phyloP scores from a whole-genome alignment of 2,329 filamentous ascomycete species.

The Aspergillus fumigatiaffinis region DNA sequence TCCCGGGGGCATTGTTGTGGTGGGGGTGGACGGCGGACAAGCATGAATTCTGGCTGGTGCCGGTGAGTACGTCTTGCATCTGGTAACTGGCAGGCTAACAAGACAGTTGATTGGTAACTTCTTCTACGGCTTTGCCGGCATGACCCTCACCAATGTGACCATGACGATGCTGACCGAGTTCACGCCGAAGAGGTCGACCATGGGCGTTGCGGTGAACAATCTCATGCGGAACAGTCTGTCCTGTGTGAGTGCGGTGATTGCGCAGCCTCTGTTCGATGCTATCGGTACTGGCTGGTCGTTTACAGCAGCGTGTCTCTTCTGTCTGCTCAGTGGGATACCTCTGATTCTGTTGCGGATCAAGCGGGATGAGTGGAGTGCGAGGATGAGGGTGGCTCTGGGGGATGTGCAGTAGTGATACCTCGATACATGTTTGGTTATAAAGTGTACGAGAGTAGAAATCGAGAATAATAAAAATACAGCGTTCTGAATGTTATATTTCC shows the following conservation, averaged over 20 bases:
- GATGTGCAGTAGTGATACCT: not conserved
- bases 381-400: not conserved
- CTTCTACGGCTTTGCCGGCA: slow-evolving; percentile 34
- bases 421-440: too few species aligned
- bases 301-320: slow-evolving; percentile 18
- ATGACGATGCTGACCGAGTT: slow-evolving; percentile 44
- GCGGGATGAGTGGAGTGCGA: slow-evolving; percentile 1
- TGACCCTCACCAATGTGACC: slow-evolving; percentile 34
- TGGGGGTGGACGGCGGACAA: slow-evolving; percentile 38
- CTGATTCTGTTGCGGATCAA: slow-evolving; percentile 4
- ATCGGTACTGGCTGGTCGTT: slow-evolving; percentile 43
- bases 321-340: slow-evolving; percentile 5
- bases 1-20: slow-evolving; percentile 31
- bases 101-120: slow-evolving; percentile 15
- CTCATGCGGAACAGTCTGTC: slow-evolving; percentile 40
- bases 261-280: slow-evolving; percentile 35
- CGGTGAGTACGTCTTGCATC: slow-evolving; percentile 6
- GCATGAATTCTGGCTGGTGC: slow-evolving; percentile 24
- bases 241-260: slow-evolving; percentile 34
- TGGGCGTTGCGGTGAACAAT: slow-evolving; percentile 41
- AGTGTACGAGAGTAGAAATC: too few species aligned
- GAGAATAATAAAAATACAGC: too few species aligned
- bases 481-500: too few species aligned
- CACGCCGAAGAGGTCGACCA: slow-evolving; percentile 35
- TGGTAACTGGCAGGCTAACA: not conserved